A percentile compares a stretch with the other conserved stretches of the same genome.
phyloP scores from a whole-genome alignment of 495 filamentous ascomycete genomes.

The Neurospora cerealis region DNA sequence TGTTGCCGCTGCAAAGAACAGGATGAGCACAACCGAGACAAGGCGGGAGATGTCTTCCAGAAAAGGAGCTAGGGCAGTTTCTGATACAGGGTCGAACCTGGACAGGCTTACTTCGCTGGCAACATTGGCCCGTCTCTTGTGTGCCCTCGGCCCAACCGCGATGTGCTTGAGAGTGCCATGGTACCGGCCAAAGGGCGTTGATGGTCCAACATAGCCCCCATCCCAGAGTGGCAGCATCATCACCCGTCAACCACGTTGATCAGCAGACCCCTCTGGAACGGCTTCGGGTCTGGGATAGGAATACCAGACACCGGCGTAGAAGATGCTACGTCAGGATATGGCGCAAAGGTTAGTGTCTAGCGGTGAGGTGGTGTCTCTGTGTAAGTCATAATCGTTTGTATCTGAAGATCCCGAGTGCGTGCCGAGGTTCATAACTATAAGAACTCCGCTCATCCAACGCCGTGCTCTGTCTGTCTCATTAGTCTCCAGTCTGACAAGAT shows the following conservation, averaged over 20 bases:
- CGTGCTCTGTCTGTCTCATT: neutral
- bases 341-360: constrained; percentile 4
- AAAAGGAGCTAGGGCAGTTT: neutral
- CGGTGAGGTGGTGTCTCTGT: constrained; percentile 9
- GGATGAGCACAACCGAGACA: constrained; percentile 10
- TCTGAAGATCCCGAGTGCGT: constrained; percentile 4
- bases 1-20: neutral
- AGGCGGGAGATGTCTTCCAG: constrained; percentile 2
- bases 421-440: constrained; percentile 5
- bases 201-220: constrained; percentile 1
- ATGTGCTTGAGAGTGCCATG: neutral
- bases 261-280: constrained; percentile 17
- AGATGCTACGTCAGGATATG: neutral
- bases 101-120: neutral
- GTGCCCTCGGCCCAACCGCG: neutral
- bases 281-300: constrained; percentile 1
- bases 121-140: neutral
- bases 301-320: constrained; percentile 8
- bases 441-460: neutral
- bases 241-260: constrained; percentile 12
- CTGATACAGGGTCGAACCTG: constrained; percentile 8
- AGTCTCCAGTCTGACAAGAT: neutral
- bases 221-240: constrained; percentile 6
- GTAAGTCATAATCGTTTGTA: constrained; percentile 2
- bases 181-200: constrained; percentile 6